Percentiles rank a stretch among this genome's conserved stretches.
phyloP scores from a whole-genome alignment of 176 grass and related monocot species.

The Oryza brachyantha region DNA sequence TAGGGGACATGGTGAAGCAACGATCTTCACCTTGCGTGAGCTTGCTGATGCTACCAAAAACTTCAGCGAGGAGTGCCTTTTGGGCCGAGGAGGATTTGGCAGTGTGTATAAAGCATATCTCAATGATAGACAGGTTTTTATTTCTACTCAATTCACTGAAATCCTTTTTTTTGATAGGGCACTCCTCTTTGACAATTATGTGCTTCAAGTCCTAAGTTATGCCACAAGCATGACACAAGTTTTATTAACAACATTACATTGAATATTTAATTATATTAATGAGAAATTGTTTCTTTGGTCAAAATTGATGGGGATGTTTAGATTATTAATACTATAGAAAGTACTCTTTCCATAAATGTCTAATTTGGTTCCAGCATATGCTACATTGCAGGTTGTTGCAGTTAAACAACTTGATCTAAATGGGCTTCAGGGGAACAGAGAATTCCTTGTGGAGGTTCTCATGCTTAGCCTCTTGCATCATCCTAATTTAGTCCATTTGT shows the following conservation, averaged over 20 bases:
- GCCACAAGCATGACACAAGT: not conserved
- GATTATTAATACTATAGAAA: conserved; percentile 7
- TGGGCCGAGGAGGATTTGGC: conserved; percentile 72
- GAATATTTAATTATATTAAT: not conserved
- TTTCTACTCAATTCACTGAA: not conserved
- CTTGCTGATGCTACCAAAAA: conserved; percentile 56
- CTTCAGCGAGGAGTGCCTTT: conserved; percentile 49
- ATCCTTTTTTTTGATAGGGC: too few species aligned
- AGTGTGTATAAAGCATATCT: conserved; percentile 62
- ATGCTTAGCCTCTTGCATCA: conserved; percentile 78
- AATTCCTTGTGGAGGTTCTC: conserved; percentile 84
- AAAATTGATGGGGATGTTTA: not conserved
- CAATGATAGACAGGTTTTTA: conserved; percentile 46
- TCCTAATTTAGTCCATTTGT: conserved; percentile 69
- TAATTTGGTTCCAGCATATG: conserved; percentile 32
- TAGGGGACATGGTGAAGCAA: conserved; percentile 22
- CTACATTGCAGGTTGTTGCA: conserved; percentile 63
- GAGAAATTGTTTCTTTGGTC: not conserved
- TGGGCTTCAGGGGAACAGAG: conserved; percentile 74
- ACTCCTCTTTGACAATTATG: not conserved
- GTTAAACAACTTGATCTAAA: conserved; percentile 76
- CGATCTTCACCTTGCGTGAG: conserved; percentile 55
- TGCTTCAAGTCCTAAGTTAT: not conserved
- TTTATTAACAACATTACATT: not conserved
- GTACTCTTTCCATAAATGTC: conserved; percentile 9